Base-by-base conservation (phyloP, 202 grass and related monocot genomes). In the Eragrostis tef region DNA sequence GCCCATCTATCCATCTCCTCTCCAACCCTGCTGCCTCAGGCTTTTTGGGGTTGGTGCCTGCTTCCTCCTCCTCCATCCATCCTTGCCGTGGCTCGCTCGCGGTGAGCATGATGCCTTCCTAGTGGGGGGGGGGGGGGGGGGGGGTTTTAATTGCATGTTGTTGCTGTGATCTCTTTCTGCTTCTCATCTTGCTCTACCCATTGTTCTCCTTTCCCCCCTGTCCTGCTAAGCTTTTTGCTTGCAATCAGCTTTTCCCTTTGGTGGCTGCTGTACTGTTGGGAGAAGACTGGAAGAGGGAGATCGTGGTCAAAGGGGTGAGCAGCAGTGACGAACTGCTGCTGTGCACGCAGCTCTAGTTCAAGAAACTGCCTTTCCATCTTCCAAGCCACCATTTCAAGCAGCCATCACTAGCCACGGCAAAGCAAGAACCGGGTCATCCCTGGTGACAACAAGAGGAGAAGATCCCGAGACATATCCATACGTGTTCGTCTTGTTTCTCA, bases 91-190 rank as follows among this genome's bases (percentile, higher is more conserved):
- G 46, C 70, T 56, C 5, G 46, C 80, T 22, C 51, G 51, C 51
- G 16, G 29, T 17, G 41, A n/a, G 16, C 52, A 20, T 83, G 70
- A 63, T 54, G 46, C 43, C 7, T 72, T 17, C 3, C 39, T 26
- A 41, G 43, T 39, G 27, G 79, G 48, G 46, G 45, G 21, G 16
- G 36, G 15, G 24, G 11, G 57, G 22, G 59, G 77, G 49, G 49
- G 81, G 6, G 67, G n/a, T 47, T 73, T 89, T 85, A 85, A 81
- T 77, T 89, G 83, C 78, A 83, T 86, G 79, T 41, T 73, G 39
- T 54, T 46, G 54, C 41, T 69, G 24, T 62, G 79, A 74, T 82
- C 70, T 84, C 45, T 79, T 21, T 70, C 16, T 75, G 21, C 56
- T 60, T 71, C 58, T 22, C 6, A 43, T 48, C 21, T 20, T 10